phyloP scores from a whole-genome alignment of 257 asterid genomes.

The Solanum appendiculatum region DNA sequence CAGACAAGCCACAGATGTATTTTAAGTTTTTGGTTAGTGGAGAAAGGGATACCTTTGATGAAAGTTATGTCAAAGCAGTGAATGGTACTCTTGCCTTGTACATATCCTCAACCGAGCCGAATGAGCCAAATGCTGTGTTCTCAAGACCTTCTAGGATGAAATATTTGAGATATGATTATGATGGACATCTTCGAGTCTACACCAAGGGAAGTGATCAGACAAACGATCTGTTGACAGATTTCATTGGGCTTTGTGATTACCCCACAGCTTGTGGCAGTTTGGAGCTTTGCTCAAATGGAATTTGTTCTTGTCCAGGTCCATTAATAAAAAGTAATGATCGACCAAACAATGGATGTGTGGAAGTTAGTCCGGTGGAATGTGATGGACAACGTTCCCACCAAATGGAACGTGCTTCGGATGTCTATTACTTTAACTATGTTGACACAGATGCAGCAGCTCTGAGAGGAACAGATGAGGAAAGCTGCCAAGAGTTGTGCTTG shows the following conservation, averaged over 20 bases:
- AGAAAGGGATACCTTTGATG: neutral
- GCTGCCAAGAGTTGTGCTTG: conserved; percentile 29
- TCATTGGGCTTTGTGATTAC: conserved; percentile 13
- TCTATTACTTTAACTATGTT: conserved; percentile 16
- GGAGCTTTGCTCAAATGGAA: conserved; percentile 27
- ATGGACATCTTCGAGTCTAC: conserved; percentile 29
- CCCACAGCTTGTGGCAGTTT: conserved; percentile 33
- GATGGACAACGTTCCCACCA: conserved; percentile 11
- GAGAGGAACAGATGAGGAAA: neutral
- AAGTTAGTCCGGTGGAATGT: conserved; percentile 15
- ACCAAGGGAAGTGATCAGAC: conserved; percentile 11
- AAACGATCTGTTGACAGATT: conserved; percentile 10
- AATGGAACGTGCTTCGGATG: conserved; percentile 16
- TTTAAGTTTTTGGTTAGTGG: neutral
- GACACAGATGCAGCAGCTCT: conserved; percentile 1
- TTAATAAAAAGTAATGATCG: conserved; percentile 9
- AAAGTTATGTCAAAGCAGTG: conserved; percentile 23
- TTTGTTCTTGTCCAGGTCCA: conserved; percentile 28
- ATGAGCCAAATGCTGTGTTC: neutral
- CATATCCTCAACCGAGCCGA: conserved; percentile 16
- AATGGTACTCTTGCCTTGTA: conserved; percentile 37
- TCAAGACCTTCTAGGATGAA: conserved; percentile 17
- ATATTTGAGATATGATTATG: conserved; percentile 18
- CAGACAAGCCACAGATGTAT: conserved; percentile 21
- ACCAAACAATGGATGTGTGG: conserved; percentile 33